Percentiles rank a stretch among this genome's conserved stretches.
phyloP scores from a whole-genome alignment of 495 filamentous ascomycete species.

The Talaromyces wortmannii region DNA sequence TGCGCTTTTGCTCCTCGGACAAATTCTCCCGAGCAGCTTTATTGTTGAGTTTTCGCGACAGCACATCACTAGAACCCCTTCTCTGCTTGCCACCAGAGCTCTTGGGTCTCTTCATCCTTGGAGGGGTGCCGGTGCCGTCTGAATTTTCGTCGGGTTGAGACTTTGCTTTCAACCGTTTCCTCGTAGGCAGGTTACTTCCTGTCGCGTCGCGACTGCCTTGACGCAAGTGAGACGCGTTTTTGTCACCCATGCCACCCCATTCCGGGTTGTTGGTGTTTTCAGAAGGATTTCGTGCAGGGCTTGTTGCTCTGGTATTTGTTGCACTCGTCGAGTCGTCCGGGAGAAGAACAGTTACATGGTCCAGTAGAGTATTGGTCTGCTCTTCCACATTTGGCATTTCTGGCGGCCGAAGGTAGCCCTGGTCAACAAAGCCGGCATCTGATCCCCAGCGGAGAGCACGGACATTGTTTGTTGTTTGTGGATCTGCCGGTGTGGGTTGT shows the following conservation, averaged over 20 bases:
- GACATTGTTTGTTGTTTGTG: conserved; percentile 29
- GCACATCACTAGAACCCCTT: conserved; percentile 21
- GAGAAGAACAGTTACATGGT: conserved; percentile 28
- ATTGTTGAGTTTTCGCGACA: conserved; percentile 20
- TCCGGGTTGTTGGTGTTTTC: background rate
- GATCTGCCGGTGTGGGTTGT: conserved; percentile 31
- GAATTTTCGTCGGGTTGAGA: conserved; percentile 29
- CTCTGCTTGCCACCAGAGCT: conserved; percentile 19
- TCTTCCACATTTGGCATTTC: conserved; percentile 50
- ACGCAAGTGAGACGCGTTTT: background rate
- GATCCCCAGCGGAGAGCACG: conserved; percentile 56
- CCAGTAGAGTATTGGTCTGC: conserved; percentile 44
- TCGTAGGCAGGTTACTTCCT: conserved; percentile 14
- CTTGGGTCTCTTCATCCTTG: conserved; percentile 44
- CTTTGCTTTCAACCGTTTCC: conserved; percentile 26
- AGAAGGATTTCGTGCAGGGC: conserved; percentile 31
- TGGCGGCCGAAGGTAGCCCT: conserved; percentile 47
- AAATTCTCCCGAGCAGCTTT: conserved; percentile 67
- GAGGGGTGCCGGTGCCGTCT: conserved; percentile 29
- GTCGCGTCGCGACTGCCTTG: background rate
- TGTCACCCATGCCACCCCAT: background rate
- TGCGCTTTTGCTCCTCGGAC: conserved; percentile 74
- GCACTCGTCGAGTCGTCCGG: conserved; percentile 28
- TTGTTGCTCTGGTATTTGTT: conserved; percentile 51
- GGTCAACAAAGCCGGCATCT: conserved; percentile 52